A percentile compares a stretch with the other conserved stretches of the same genome.
Conservation (phyloP, 2,329 filamentous ascomycete species). For the Fusarium burgessii region DNA sequence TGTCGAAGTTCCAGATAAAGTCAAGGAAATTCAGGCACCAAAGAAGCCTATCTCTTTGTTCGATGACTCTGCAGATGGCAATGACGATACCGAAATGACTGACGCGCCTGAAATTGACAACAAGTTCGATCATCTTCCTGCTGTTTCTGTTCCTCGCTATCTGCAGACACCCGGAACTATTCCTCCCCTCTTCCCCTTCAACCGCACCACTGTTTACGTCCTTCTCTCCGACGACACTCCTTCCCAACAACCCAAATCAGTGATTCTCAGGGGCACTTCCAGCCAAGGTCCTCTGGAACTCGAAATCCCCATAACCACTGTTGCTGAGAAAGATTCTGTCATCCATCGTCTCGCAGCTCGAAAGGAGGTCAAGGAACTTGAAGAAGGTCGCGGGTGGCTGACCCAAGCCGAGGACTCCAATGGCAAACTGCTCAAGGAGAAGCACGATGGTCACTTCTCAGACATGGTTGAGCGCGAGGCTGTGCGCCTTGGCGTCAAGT, state of each 20-base stretch:
- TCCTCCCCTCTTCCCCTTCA: constrained; percentile 75
- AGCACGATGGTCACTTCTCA: constrained; percentile 63
- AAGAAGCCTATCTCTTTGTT: constrained; percentile 70
- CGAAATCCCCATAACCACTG: constrained; percentile 69
- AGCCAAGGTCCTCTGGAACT: constrained; percentile 70
- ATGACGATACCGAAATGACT: constrained; percentile 53
- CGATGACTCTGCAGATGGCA: constrained; percentile 59
- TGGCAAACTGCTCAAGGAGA: constrained; percentile 59
- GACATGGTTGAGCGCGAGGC: constrained; percentile 74
- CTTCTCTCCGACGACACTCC: constrained; percentile 66
- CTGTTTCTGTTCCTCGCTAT: constrained; percentile 64
- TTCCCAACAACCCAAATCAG: constrained; percentile 58
- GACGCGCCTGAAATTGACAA: constrained; percentile 40
- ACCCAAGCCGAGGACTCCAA: constrained; percentile 60
- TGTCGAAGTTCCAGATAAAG: not conserved
- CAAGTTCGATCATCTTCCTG: constrained; percentile 65
- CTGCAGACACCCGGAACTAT: constrained; percentile 74
- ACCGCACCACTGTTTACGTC: constrained; percentile 73
- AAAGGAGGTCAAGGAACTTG: constrained; percentile 75
- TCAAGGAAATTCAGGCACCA: constrained; percentile 14
- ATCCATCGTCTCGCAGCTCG: constrained; percentile 79
- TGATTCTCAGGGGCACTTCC: constrained; percentile 70
- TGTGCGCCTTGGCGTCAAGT: constrained; percentile 72
- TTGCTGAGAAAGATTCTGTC: constrained; percentile 61
- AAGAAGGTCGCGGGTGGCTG: constrained; percentile 77